Percentiles rank a stretch among this genome's conserved stretches.
Conservation (phyloP, 164 flowering plant genomes). For the Paratinospora sagittata region DNA sequence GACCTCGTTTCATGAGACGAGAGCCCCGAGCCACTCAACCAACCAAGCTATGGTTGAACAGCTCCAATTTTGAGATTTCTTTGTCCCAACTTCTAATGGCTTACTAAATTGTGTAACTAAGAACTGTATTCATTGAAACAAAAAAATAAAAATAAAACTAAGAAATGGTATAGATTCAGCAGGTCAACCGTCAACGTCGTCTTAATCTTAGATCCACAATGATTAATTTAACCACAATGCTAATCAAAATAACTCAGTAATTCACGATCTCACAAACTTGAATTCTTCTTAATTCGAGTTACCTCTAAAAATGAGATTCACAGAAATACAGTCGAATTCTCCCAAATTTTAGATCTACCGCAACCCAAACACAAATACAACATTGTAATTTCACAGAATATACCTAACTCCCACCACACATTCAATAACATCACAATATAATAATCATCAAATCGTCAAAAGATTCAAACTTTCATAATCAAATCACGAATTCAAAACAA, state of each 20-base stretch:
- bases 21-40: no score
- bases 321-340: no score
- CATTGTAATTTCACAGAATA: no score
- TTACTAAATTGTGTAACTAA: background rate
- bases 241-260: background rate
- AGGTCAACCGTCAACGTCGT: no score
- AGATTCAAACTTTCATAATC: background rate
- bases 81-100: background rate
- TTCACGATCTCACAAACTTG: background rate
- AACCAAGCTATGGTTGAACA: no score
- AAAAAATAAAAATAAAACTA: background rate
- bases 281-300: no score
- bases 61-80: background rate
- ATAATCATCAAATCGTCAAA: background rate
- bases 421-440: no score
- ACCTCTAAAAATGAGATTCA: no score
- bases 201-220: background rate
- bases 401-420: no score
- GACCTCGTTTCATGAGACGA: no score
- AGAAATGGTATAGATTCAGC: background rate
- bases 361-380: no score
- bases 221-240: background rate
- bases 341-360: no score
- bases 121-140: background rate
- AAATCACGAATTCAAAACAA: background rate